A percentile compares a stretch with the other conserved stretches of the same genome.
phyloP scores from a whole-genome alignment of 2,329 filamentous ascomycete genomes.

The Beauveria varroae region DNA sequence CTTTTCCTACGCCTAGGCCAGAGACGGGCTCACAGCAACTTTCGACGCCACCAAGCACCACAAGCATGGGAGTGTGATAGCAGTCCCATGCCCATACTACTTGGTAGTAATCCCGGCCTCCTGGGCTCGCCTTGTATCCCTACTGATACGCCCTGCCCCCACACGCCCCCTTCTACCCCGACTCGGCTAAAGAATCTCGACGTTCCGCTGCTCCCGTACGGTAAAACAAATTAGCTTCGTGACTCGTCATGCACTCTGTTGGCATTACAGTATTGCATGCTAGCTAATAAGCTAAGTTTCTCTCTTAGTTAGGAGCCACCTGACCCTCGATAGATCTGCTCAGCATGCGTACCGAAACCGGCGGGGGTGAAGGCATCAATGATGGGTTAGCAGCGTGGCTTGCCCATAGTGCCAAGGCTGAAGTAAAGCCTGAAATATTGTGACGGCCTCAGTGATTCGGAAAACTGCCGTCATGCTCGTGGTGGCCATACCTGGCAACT shows the following conservation, averaged over 20 bases:
- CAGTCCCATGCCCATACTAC: too few species aligned
- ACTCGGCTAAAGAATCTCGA: slow-evolving; percentile 7
- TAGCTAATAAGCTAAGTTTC: too few species aligned
- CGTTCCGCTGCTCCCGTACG: slow-evolving; percentile 5
- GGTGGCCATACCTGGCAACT: not conserved
- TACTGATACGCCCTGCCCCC: not conserved
- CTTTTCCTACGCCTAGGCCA: not conserved
- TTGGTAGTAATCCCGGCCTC: slow-evolving; percentile 1
- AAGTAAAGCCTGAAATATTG: not conserved
- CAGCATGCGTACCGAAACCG: not conserved
- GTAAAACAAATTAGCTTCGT: not conserved
- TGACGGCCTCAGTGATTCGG: not conserved
- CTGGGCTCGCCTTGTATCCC: not conserved
- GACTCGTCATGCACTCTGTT: slow-evolving; percentile 1
- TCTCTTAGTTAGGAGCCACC: not conserved
- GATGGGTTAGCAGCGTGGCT: not conserved
- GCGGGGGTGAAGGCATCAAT: not conserved
- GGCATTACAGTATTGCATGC: not conserved
- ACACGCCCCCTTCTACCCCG: slow-evolving; percentile 5
- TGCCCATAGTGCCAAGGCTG: not conserved
- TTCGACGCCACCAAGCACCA: not conserved
- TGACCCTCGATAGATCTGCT: not conserved
- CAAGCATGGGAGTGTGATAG: too few species aligned
- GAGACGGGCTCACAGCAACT: not conserved
- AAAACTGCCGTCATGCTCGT: not conserved